These are phyloP conservation scores for Vitis rupestris DNA, from an alignment of 164 flowering plant genomes.

Conservation along the genomic window DNA sequence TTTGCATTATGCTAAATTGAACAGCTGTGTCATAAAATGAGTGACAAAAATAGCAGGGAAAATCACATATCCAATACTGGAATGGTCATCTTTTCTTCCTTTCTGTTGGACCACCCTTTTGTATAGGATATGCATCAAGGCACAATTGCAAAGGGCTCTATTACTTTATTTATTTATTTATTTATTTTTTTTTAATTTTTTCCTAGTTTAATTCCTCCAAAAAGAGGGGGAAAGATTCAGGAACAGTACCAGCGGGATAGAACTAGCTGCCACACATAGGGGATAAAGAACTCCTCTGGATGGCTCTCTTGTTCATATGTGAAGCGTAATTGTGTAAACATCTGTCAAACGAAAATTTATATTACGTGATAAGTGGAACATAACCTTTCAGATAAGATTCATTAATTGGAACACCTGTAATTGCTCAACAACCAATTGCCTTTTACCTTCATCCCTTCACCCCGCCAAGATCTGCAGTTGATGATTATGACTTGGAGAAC, in stretches of 20 bases:
- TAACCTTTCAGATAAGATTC: background rate
- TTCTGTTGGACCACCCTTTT: too few relatives aligned
- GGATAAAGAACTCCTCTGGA: slow-evolving; percentile 98
- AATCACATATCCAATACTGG: too few relatives aligned
- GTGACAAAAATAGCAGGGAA: too few relatives aligned
- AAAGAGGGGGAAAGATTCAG: background rate
- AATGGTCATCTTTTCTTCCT: too few relatives aligned
- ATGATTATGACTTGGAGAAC: slow-evolving; percentile 80
- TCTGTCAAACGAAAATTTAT: slow-evolving; percentile 35
- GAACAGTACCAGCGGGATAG: slow-evolving; percentile 64
- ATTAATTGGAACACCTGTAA: background rate
- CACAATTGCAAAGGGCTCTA: too few relatives aligned
- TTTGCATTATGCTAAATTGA: too few relatives aligned
- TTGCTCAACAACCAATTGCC: background rate
- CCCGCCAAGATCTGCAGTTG: slow-evolving; percentile 95
- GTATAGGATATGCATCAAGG: too few relatives aligned
- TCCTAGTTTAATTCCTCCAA: too few relatives aligned
- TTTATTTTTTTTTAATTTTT: too few relatives aligned
- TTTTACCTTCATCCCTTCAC: slow-evolving; percentile 94
- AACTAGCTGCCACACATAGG: slow-evolving; percentile 92
- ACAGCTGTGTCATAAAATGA: too few relatives aligned
- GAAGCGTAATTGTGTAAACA: slow-evolving; percentile 87
- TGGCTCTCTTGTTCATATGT: slow-evolving; percentile 97
- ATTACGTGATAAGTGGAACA: background rate
- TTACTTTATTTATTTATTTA: too few relatives aligned